Percentiles rank a stretch among this genome's conserved stretches.
These are phyloP conservation scores for Gentiana macrophylla DNA, from an alignment of 257 asterid genomes.

Conservation along the genomic window DNA sequence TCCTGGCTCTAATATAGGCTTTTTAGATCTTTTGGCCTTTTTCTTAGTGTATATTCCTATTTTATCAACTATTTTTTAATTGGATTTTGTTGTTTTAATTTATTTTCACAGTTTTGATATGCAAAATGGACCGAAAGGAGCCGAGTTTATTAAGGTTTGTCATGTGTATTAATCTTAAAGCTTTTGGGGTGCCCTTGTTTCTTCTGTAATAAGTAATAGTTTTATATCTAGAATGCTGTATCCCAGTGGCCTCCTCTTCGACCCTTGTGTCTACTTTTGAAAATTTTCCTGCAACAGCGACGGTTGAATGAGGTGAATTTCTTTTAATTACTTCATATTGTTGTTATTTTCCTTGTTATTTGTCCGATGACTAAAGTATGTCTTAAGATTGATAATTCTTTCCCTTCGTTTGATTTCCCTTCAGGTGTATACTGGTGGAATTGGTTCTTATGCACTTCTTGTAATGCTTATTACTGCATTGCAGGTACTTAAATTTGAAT, in stretches of 20 bases:
- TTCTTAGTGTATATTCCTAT: conserved; percentile 2
- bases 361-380: conserved; percentile 10
- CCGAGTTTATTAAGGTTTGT: conserved; percentile 77
- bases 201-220: not conserved
- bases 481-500: conserved; percentile 46
- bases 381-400: conserved; percentile 12
- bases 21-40: not conserved
- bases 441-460: conserved; percentile 94
- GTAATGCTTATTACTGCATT: conserved; percentile 88
- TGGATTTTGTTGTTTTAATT: not conserved
- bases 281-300: conserved; percentile 89
- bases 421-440: conserved; percentile 96
- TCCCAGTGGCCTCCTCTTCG: conserved; percentile 76
- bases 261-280: conserved; percentile 83
- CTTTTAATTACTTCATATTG: not conserved
- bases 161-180: not conserved
- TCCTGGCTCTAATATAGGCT: not conserved
- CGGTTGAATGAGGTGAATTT: conserved; percentile 79
- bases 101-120: conserved; percentile 68
- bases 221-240: conserved; percentile 51
- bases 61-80: not conserved
- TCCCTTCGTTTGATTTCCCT: not conserved
- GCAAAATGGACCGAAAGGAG: conserved; percentile 94
- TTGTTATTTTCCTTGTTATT: conserved; percentile 1
- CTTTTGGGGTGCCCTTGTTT: not conserved